These are phyloP conservation scores for Coniella vitis DNA, from an alignment of 2,329 filamentous ascomycete species.

Conservation along the genomic window DNA sequence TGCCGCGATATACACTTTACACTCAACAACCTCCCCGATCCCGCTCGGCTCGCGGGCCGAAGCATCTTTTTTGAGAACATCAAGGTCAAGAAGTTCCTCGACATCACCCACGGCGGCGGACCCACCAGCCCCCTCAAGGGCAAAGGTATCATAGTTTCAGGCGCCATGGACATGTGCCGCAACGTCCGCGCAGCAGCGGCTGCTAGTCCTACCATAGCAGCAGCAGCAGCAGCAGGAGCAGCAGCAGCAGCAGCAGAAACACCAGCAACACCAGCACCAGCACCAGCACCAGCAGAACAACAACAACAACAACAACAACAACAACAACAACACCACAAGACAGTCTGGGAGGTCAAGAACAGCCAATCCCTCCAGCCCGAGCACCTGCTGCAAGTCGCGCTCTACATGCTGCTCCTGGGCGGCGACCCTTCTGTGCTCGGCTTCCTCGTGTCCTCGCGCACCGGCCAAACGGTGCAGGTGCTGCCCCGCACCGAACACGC, in stretches of 20 bases:
- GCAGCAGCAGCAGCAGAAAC: no score
- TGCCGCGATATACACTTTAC: slow-evolving; percentile 11
- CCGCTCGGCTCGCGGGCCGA: neutral
- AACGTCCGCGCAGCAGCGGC: neutral
- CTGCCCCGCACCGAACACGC: neutral
- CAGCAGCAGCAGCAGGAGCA: no score
- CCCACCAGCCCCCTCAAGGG: slow-evolving; percentile 7
- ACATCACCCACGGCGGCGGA: slow-evolving; percentile 10
- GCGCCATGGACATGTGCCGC: slow-evolving; percentile 12
- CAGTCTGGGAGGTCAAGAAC: slow-evolving; percentile 14
- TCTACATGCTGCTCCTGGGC: slow-evolving; percentile 10
- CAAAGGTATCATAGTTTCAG: neutral
- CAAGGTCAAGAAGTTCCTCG: neutral
- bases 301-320: no score
- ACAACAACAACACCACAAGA: no score
- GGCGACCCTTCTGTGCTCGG: slow-evolving; percentile 5
- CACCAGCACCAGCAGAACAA: no score
- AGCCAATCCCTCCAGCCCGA: slow-evolving; percentile 9
- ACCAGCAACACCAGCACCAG: no score
- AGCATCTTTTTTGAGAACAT: slow-evolving; percentile 6
- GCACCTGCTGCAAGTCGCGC: slow-evolving; percentile 8
- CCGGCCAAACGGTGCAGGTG: slow-evolving; percentile 13
- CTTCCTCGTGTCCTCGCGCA: slow-evolving; percentile 7
- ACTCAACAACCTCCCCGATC: slow-evolving; percentile 4
- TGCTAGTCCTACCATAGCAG: no score